Conservation (phyloP, 2,329 filamentous ascomycete species). For the Cordyceps cicadae region DNA sequence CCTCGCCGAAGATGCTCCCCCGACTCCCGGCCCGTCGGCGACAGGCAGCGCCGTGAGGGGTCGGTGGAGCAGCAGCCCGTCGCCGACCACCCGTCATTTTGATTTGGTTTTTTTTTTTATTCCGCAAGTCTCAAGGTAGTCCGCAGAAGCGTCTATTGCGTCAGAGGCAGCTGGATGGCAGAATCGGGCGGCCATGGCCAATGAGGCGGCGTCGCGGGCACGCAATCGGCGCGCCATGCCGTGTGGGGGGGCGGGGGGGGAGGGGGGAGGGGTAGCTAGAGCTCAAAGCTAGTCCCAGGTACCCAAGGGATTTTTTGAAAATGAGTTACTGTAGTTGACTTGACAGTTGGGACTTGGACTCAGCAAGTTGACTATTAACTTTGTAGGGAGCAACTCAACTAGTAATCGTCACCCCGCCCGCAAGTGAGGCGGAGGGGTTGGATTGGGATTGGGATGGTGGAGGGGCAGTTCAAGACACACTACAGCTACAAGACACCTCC, state of each 20-base stretch:
- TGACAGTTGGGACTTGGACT: too few species aligned
- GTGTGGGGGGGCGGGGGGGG: background rate
- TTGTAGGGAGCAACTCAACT: too few species aligned
- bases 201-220: conserved; percentile 19
- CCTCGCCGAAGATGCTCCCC: too few species aligned
- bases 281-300: background rate
- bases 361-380: too few species aligned
- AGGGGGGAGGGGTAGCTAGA: background rate
- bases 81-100: conserved; percentile 3
- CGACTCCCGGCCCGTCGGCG: too few species aligned
- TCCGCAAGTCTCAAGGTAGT: background rate
- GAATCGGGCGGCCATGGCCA: conserved; percentile 18
- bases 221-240: conserved; percentile 21
- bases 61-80: background rate
- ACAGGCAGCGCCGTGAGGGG: too few species aligned
- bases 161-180: conserved; percentile 22
- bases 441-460: background rate
- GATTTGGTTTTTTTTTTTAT: background rate
- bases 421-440: conserved; percentile 8
- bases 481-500: background rate
- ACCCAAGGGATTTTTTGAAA: background rate
- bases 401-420: background rate
- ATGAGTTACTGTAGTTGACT: background rate
- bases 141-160: conserved; percentile 18
- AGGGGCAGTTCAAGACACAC: background rate